phyloP scores from a whole-genome alignment of 2,329 filamentous ascomycete genomes.

The Mycocentrospora acerina region DNA sequence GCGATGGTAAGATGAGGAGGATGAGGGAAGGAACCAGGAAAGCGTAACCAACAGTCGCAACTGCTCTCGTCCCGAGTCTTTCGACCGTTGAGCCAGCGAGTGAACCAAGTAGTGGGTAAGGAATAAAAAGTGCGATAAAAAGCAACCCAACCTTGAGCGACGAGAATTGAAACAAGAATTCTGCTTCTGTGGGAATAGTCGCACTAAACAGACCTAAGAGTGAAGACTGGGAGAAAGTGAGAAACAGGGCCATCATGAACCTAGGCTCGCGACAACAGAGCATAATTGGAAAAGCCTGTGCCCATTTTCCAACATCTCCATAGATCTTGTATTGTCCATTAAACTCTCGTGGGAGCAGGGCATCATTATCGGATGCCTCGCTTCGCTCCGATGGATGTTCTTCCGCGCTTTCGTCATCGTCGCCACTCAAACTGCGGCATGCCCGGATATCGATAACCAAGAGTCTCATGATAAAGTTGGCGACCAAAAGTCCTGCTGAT shows the following conservation, averaged over 20 bases:
- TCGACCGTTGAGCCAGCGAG: slow-evolving; percentile 52
- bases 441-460: slow-evolving; percentile 56
- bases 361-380: too few species aligned
- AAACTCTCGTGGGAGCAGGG: slow-evolving; percentile 43
- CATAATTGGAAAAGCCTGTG: slow-evolving; percentile 52
- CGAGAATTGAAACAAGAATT: slow-evolving; percentile 48
- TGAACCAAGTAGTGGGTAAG: slow-evolving; percentile 50
- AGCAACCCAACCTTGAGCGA: slow-evolving; percentile 48
- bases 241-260: slow-evolving; percentile 36
- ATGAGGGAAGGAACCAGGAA: slow-evolving; percentile 47
- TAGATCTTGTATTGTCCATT: slow-evolving; percentile 43
- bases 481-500: slow-evolving; percentile 53
- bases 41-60: slow-evolving; percentile 46
- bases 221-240: slow-evolving; percentile 38
- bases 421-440: slow-evolving; percentile 2
- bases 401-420: slow-evolving; percentile 21
- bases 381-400: too few species aligned
- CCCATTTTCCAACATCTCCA: too few species aligned
- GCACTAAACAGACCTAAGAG: slow-evolving; percentile 50
- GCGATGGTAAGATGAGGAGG: slow-evolving; percentile 46
- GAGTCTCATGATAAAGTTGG: slow-evolving; percentile 63
- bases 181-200: slow-evolving; percentile 49
- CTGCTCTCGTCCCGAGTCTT: slow-evolving; percentile 46
- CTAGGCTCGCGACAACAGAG: slow-evolving; percentile 39
- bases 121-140: slow-evolving; percentile 49